Percentiles rank a stretch among this genome's conserved stretches.
These are phyloP conservation scores for Neostapfia colusana DNA, from an alignment of 176 grass and related monocot species.

Conservation along the genomic window DNA sequence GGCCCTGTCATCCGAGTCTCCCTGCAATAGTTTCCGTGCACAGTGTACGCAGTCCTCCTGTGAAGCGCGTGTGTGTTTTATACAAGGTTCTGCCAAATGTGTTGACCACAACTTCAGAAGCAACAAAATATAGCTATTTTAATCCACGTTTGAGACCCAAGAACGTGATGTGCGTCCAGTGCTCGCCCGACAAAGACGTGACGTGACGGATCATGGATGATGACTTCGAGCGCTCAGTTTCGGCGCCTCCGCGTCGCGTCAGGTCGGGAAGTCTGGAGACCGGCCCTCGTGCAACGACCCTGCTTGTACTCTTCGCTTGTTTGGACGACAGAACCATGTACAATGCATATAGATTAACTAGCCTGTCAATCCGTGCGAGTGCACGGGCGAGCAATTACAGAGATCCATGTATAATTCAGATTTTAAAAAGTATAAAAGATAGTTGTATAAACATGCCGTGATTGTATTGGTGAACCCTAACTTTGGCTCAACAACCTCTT, in stretches of 20 bases:
- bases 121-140: not conserved
- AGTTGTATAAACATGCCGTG: too few relatives aligned
- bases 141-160: too few relatives aligned
- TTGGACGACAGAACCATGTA: not conserved
- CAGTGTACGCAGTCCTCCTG: too few relatives aligned
- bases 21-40: not conserved
- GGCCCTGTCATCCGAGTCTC: too few relatives aligned
- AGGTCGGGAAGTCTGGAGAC: not conserved
- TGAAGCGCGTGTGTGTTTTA: too few relatives aligned
- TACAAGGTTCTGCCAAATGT: not conserved
- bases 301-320: not conserved
- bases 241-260: constrained; percentile 13
- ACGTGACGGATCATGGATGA: constrained; percentile 38
- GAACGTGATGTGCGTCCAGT: not conserved
- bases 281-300: not conserved
- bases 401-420: too few relatives aligned
- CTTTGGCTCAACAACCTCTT: too few relatives aligned
- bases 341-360: too few relatives aligned
- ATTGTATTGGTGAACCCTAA: too few relatives aligned
- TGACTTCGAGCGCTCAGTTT: constrained; percentile 18
- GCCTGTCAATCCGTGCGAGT: too few relatives aligned
- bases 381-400: too few relatives aligned
- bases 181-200: constrained; percentile 3
- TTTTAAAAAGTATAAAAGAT: too few relatives aligned
- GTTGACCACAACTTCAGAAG: not conserved